These are phyloP conservation scores for Geoglossum cookeanum DNA, from an alignment of 2,329 filamentous ascomycete species.

Conservation along the genomic window DNA sequence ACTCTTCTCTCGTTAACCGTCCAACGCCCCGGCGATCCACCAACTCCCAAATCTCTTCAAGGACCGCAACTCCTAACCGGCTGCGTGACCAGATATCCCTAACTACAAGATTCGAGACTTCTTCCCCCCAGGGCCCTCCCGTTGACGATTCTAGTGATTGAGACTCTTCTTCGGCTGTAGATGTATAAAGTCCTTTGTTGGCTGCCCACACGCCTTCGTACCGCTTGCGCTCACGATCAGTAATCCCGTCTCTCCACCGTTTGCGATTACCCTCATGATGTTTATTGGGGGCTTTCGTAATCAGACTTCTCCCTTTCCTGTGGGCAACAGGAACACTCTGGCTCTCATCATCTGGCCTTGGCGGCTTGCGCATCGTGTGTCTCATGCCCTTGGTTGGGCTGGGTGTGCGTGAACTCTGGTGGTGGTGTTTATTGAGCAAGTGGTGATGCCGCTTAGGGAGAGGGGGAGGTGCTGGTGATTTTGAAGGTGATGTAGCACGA, in stretches of 20 bases:
- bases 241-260: constrained; percentile 60
- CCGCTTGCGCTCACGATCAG: constrained; percentile 51
- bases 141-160: neutral
- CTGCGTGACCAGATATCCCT: constrained; percentile 59
- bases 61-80: constrained; percentile 44
- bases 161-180: constrained; percentile 12
- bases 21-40: constrained; percentile 41
- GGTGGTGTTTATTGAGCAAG: constrained; percentile 20
- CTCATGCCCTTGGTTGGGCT: constrained; percentile 35
- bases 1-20: constrained; percentile 46
- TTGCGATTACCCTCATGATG: constrained; percentile 60
- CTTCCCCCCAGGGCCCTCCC: constrained; percentile 14
- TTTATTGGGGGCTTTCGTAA: constrained; percentile 42
- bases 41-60: constrained; percentile 60
- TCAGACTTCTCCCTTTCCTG: constrained; percentile 31
- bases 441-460: constrained; percentile 22
- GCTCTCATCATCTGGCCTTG: constrained; percentile 35
- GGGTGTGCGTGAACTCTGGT: constrained; percentile 22
- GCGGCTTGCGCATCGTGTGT: constrained; percentile 44
- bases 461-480: constrained; percentile 18
- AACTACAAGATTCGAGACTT: constrained; percentile 43
- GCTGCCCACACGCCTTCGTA: constrained; percentile 77
- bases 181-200: constrained; percentile 41
- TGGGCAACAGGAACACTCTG: constrained; percentile 21
- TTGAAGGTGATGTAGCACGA: constrained; percentile 25